Percentiles rank a stretch among this genome's conserved stretches.
phyloP scores from a whole-genome alignment of 257 asterid genomes.

The Fraxinus cuspidata region DNA sequence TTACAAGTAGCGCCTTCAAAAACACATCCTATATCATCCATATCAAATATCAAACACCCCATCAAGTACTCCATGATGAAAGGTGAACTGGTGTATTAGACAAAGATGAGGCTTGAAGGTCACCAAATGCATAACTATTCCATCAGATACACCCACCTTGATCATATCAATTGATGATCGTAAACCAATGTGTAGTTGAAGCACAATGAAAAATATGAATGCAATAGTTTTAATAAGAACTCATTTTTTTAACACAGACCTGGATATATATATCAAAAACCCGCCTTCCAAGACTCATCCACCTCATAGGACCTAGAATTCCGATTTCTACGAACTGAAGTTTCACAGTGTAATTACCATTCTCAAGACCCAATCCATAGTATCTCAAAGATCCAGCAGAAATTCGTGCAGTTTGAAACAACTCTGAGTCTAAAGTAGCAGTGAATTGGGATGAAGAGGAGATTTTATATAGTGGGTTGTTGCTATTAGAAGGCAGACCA shows the following conservation, averaged over 20 bases:
- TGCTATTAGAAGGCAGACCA: conserved; percentile 57
- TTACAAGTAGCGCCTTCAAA: not conserved
- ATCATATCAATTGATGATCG: not conserved
- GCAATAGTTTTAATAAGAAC: not conserved
- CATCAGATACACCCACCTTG: not conserved
- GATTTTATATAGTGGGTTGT: conserved; percentile 36
- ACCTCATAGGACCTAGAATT: conserved; percentile 37
- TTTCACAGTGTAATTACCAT: conserved; percentile 71
- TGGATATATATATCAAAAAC: conserved; percentile 74
- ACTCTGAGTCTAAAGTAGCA: conserved; percentile 58
- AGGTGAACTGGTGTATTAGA: not conserved
- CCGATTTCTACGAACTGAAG: conserved; percentile 67
- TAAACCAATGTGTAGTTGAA: no score
- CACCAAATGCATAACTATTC: not conserved
- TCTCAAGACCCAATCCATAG: conserved; percentile 77
- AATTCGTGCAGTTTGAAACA: conserved; percentile 62
- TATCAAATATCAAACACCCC: not conserved
- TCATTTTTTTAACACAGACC: conserved; percentile 37
- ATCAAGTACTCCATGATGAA: not conserved
- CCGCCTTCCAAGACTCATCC: conserved; percentile 82
- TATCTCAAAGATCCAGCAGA: conserved; percentile 86
- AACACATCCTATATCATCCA: not conserved
- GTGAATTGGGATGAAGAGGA: conserved; percentile 35
- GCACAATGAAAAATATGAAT: not conserved
- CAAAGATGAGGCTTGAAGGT: not conserved